Conservation (phyloP, 441 rosid genomes). For the Brassica hybrid region DNA sequence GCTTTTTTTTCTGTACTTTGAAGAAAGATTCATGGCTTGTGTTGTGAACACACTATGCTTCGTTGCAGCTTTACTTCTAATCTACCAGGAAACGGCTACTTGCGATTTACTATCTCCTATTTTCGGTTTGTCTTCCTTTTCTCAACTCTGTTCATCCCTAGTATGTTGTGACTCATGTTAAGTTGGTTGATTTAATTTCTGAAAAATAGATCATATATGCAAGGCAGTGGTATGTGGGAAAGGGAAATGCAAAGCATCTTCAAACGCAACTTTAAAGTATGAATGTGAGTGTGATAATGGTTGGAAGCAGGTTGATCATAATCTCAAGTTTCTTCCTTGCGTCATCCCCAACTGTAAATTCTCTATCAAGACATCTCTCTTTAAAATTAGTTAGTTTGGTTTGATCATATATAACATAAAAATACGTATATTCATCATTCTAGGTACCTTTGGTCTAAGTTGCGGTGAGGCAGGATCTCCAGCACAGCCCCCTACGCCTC, state of each 20-base stretch:
- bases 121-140: constrained; percentile 51
- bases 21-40: constrained; percentile 48
- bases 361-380: constrained; percentile 13
- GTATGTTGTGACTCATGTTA: constrained; percentile 13
- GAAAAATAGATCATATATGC: constrained; percentile 53
- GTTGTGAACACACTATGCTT: constrained; percentile 30
- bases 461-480: constrained; percentile 60
- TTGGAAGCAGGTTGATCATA: constrained; percentile 63
- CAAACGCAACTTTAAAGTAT: constrained; percentile 43
- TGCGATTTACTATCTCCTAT: constrained; percentile 53
- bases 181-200: constrained; percentile 18
- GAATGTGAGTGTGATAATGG: constrained; percentile 78
- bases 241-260: constrained; percentile 68
- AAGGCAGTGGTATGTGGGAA: constrained; percentile 66
- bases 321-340: constrained; percentile 85
- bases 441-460: constrained; percentile 57
- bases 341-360: constrained; percentile 72
- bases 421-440: constrained; percentile 3
- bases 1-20: neutral
- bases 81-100: constrained; percentile 46
- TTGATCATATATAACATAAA: constrained; percentile 6
- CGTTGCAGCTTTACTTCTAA: constrained; percentile 47
- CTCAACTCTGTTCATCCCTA: neutral
- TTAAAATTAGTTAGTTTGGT: neutral
- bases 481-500: constrained; percentile 44